Evolutionary conservation across 2,329 filamentous ascomycete species (phyloP).

Genomic region (Fonsecaea pedrosoi): DNA sequence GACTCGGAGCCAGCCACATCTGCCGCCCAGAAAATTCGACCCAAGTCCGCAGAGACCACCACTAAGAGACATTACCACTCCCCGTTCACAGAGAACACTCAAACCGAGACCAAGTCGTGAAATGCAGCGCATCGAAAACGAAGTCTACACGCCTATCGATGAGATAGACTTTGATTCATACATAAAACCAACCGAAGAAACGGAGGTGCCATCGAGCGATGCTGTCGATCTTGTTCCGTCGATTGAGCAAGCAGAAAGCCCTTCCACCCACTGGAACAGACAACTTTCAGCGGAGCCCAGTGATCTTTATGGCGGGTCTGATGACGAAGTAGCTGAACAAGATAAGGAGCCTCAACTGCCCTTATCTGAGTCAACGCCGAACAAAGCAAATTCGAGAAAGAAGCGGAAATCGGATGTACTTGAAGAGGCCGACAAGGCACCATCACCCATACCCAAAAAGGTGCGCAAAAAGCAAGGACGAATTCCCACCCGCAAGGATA

Average conservation of each 20-base stretch:
- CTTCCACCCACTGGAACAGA: not conserved
- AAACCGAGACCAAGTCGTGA: constrained; percentile 19
- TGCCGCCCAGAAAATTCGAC: constrained; percentile 10
- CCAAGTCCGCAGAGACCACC: constrained; percentile 29
- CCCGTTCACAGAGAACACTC: constrained; percentile 27
- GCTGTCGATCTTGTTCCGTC: constrained; percentile 12
- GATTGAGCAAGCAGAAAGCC: constrained; percentile 29
- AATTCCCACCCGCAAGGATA: constrained; percentile 17
- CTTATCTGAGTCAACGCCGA: constrained; percentile 17
- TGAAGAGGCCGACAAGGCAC: constrained; percentile 32
- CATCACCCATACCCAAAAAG: constrained; percentile 40
- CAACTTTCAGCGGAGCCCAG: constrained; percentile 29
- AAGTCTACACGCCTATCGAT: constrained; percentile 18
- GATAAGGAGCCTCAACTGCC: constrained; percentile 27
- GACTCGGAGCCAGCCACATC: not conserved
- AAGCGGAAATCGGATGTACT: constrained; percentile 39
- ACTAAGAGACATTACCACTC: constrained; percentile 30
- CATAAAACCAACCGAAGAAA: constrained; percentile 16
- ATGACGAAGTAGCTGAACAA: constrained; percentile 37
- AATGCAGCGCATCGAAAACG: constrained; percentile 19
- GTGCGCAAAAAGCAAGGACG: constrained; percentile 31
- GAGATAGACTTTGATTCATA: constrained; percentile 15
- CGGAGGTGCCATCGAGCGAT: not conserved
- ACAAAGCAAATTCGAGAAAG: constrained; percentile 37
- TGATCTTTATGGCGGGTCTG: constrained; percentile 24